Base-by-base conservation (phyloP, 2,329 filamentous ascomycete genomes). In the Plenodomus biglobosus region DNA sequence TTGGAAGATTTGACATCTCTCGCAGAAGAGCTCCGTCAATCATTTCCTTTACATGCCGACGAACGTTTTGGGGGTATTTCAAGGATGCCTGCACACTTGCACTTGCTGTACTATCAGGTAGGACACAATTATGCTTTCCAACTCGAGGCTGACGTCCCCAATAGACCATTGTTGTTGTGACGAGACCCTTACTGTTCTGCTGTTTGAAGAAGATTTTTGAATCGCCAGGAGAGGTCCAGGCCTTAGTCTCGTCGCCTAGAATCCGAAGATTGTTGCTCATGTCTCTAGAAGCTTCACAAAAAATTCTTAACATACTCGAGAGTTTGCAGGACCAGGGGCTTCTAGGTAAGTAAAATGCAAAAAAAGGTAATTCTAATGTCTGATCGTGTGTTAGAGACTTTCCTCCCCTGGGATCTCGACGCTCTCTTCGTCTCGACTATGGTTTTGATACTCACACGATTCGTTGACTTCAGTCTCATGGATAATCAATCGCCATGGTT, bases 331-430 rank as follows among this genome's bases (percentile, higher is more conserved):
- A 68, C 11, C 77, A 80, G 54, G 73, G 73, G 6, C 68, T 80
- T 16, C 66, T 80, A 2, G 77, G 78, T 80, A 65, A 56, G 38
- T 8, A 4, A 13, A 10, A 20, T 4, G 15, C 10, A 2, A 17
- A 40, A 8, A 2, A 37, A 6, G 16, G 1, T 8, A 44, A 10
- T 32, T 48, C 19, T 21, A 18, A 38, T 47, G 32, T 22, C 54
- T 56, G 36, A 43, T 16, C 0, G 3, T 3, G 8, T n/a, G 2
- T 8, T 13, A 79, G 77, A 79, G 59, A 75, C 72, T 0, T 80
- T 80, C 48, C 69, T 80, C 0, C 75, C 76, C 0, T 78, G 78
- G 42, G 76, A 79, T 46, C 67, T 78, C 0, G 76, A 79, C 36
- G 66, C 75, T 0, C 59, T 76, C 0, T 78, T 76, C 13, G 70